Conservation (phyloP, 192 early-diverging fungal species). For the Chytriomyces hyalinus region DNA sequence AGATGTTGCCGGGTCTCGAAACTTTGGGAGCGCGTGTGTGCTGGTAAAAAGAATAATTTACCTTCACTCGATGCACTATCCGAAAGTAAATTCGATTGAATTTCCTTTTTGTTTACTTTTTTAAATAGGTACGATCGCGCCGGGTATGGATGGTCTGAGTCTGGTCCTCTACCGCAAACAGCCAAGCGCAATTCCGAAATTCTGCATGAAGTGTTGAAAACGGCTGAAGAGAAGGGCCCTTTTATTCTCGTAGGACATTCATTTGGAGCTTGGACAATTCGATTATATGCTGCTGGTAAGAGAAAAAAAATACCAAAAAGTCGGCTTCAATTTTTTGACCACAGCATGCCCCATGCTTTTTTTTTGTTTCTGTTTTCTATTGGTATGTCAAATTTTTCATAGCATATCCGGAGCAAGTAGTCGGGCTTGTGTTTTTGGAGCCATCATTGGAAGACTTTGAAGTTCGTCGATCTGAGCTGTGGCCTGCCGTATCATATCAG, state of each 20-base stretch:
- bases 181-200: conserved; percentile 13
- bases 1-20: neutral
- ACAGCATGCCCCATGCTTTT: too few species aligned
- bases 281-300: conserved; percentile 23
- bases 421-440: conserved; percentile 32
- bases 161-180: conserved; percentile 31
- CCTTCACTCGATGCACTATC: neutral
- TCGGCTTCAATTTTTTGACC: neutral
- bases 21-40: conserved; percentile 8
- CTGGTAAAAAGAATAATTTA: neutral
- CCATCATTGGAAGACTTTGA: conserved; percentile 18
- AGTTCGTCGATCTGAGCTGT: neutral
- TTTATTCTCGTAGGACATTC: conserved; percentile 37
- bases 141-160: conserved; percentile 25
- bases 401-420: conserved; percentile 26
- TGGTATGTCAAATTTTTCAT: neutral
- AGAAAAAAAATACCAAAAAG: neutral
- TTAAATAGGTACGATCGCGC: conserved; percentile 7
- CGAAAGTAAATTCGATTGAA: neutral
- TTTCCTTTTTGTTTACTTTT: neutral
- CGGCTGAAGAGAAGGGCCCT: conserved; percentile 26
- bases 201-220: conserved; percentile 13
- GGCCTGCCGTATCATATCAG: neutral
- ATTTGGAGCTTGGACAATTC: conserved; percentile 26
- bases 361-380: neutral